Base-by-base conservation (phyloP, 1,139 yeast genomes). In the Suhomyces chickasaworum region DNA sequence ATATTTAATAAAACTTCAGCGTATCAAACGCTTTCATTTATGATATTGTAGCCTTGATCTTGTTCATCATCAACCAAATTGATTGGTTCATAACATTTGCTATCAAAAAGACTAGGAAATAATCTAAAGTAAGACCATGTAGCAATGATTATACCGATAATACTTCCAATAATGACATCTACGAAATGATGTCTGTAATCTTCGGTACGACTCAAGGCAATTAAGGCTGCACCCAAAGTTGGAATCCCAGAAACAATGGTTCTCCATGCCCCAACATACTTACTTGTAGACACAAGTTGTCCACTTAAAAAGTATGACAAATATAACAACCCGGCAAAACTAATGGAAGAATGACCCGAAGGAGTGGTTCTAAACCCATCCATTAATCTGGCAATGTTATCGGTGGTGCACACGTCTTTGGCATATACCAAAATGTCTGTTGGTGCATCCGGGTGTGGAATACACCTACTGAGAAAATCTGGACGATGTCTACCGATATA, bases 351-450 rank as follows among this genome's bases (percentile, higher is more conserved):
- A 55, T 85, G 91, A 1, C 93, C 93, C 3, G 89, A 83, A 0
- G 95, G 95, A 12, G 91, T 86, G 2, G 89, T 82, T 58, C 89
- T 76, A 58, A 82, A 84, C 0, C 95, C 95, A 56, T 87, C 95
- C 51, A 71, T 62, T 35, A 86, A 66, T 13, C 63, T 33, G 49
- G 58, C 48, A 63, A 65, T 45, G 70, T 74, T 44, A 61, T 72
- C 33, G 4, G 82, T 73, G 1, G 90, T 81, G 56, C 93, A 86
- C 1, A 83, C 85, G 51, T 81, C 86, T 39, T 69, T 72, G 4
- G 86, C 85, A 42, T 58, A 64, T 9, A 81, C 84, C 53, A 80
- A 57, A 0, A 71, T 66, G 53, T 79, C 69, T 7, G 48, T 51
- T 1, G 84, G 82, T 0, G 83, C 63, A 41, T 67, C 80, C 1